These are phyloP conservation scores for Przewalskia tangutica DNA, from an alignment of 257 asterid species.

Conservation along the genomic window DNA sequence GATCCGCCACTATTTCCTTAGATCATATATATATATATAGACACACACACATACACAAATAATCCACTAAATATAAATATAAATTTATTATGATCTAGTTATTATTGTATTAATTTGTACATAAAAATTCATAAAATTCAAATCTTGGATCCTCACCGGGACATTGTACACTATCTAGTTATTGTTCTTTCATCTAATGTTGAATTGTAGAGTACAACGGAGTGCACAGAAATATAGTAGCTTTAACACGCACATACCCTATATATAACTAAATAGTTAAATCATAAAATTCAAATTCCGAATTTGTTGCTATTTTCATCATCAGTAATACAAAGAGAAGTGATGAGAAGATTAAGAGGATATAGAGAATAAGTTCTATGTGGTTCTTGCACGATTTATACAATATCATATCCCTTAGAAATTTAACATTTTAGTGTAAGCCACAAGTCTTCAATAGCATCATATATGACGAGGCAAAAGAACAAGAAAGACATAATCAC, in stretches of 20 bases:
- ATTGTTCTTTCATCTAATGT: not conserved
- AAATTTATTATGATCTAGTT: no score
- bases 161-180: no score
- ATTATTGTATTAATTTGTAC: no score
- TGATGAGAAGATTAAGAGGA: not conserved
- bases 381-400: slow-evolving; percentile 14
- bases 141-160: not conserved
- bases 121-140: not conserved
- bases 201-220: not conserved
- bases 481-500: not conserved
- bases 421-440: not conserved
- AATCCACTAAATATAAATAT: not conserved
- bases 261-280: no score
- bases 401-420: slow-evolving; percentile 6
- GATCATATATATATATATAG: no score
- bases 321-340: not conserved
- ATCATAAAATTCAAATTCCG: no score
- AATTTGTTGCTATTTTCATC: no score
- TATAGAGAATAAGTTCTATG: not conserved
- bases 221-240: not conserved
- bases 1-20: no score
- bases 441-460: not conserved
- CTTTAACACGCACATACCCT: no score
- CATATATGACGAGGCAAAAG: not conserved
- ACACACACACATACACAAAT: no score